A percentile compares a stretch with the other conserved stretches of the same genome.
phyloP scores from a whole-genome alignment of 495 filamentous ascomycete species.

The Lepraria neglecta region DNA sequence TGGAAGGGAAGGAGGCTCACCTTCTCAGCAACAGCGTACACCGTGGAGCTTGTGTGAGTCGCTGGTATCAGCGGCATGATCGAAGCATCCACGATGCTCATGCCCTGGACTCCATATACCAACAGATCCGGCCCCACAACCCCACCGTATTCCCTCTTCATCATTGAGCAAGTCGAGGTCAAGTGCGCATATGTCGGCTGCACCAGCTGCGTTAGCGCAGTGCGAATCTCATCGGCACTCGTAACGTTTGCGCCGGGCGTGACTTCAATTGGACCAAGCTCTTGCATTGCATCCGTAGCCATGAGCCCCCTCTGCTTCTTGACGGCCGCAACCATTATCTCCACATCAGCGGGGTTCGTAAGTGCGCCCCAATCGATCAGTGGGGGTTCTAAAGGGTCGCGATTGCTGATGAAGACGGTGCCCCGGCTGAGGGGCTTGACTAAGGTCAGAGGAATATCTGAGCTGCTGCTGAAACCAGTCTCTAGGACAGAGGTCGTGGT shows the following conservation, averaged over 20 bases:
- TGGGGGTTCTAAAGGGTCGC: conserved; percentile 33
- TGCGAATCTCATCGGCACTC: conserved; percentile 18
- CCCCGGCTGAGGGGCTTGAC: conserved; percentile 39
- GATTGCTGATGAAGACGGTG: conserved; percentile 36
- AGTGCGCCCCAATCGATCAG: conserved; percentile 33
- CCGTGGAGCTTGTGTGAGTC: conserved; percentile 45
- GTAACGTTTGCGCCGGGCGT: conserved; percentile 11
- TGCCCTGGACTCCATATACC: conserved; percentile 44
- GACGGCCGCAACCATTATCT: conserved; percentile 28
- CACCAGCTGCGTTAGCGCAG: conserved; percentile 17
- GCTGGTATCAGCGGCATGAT: conserved; percentile 52
- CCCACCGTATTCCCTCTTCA: conserved; percentile 45
- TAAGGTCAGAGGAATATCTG: conserved; percentile 7
- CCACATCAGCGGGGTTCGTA: conserved; percentile 34
- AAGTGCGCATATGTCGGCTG: conserved; percentile 31
- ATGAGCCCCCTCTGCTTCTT: conserved; percentile 10
- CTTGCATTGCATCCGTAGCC: conserved; percentile 15
- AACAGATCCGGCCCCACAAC: conserved; percentile 38
- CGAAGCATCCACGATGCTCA: conserved; percentile 50
- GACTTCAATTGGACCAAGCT: conserved; percentile 24
- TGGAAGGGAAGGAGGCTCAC: conserved; percentile 19
- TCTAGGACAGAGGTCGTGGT: conserved; percentile 7
- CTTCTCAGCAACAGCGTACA: conserved; percentile 57
- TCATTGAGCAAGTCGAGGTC: conserved; percentile 43
- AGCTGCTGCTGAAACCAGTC: conserved; percentile 13